phyloP scores from a whole-genome alignment of 805 yeast genomes.

The Suhomyces faveliae region DNA sequence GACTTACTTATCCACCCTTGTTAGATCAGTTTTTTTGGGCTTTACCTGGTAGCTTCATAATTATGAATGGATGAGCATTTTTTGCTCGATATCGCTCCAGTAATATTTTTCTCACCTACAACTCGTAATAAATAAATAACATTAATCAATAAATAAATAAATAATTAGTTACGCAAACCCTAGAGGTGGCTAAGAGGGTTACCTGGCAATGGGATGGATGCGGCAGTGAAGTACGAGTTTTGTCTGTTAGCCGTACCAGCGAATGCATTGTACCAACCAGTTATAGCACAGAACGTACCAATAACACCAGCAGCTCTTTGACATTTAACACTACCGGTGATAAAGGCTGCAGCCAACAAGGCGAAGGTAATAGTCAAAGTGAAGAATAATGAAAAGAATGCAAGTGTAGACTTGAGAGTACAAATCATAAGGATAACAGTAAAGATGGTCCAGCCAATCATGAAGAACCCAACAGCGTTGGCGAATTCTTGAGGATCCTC shows the following conservation, averaged over 20 bases:
- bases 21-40: too few species aligned
- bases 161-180: not conserved
- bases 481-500: constrained; percentile 28
- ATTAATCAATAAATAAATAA: not conserved
- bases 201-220: constrained; percentile 23
- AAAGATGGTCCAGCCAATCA: constrained; percentile 42
- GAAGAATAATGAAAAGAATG: constrained; percentile 33
- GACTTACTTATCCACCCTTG: too few species aligned
- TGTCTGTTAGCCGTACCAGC: constrained; percentile 36
- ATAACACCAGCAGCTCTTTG: constrained; percentile 40
- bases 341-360: constrained; percentile 36
- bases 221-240: constrained; percentile 37
- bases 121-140: not conserved
- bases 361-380: constrained; percentile 33
- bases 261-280: constrained; percentile 42
- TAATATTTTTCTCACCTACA: too few species aligned
- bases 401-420: constrained; percentile 39
- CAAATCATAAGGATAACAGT: constrained; percentile 35
- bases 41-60: too few species aligned
- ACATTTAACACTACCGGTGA: constrained; percentile 25
- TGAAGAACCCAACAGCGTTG: constrained; percentile 36
- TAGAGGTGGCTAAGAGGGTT: not conserved
- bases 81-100: too few species aligned
- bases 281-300: constrained; percentile 41
- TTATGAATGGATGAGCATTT: too few species aligned